Evolutionary conservation across 805 yeast species (phyloP), one percentile per base, ranked within the genome.

Genomic region (Hanseniaspora occidentalis): DNA sequence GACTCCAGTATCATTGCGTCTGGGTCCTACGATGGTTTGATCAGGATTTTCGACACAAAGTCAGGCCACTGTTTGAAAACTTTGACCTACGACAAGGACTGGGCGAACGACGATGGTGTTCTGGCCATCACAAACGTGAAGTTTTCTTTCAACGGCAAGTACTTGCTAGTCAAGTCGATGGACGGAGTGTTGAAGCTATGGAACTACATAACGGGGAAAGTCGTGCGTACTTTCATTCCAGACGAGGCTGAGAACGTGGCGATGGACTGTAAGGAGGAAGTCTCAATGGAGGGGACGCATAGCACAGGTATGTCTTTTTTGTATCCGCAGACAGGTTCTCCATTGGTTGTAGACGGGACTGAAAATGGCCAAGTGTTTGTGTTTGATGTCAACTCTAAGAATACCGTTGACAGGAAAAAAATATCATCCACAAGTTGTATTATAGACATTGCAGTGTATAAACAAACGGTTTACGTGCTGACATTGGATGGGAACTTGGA

Each of bases 41-140:
- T 89, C 20, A 67, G 98, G 38, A 64, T 89, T 14, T 89, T 94
- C 66, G 96, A 88, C 56, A 72, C 86, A 16, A 79, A 74, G 37
- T 71, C 94, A 0, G 96, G 96, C 4, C 95, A 86, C 49, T 89
- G 97, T 64, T 64, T 89, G 49, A 84, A 88, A 53, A 92, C 97
- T 0, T 60, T 89, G 48, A 84, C 88, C 26, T 83, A 79, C 52
- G 89, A 83, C 51, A 72, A 82, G 43, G 76, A 78, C 47, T 77
- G 80, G 29, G 78, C 83, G 1, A 73, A 82, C 13, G 79, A 75
- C 51, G 56, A 51, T 18, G 62, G 62, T 44, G 60, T 60, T 3
- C 58, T 59, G 3, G 96, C 97, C 0, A 79, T 89, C 4, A 72
- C 84, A 18, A 69, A 71, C 47, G 88, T 85, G 2, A 65, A 68